A percentile compares a stretch with the other conserved stretches of the same genome.
Conservation (phyloP, 345 rosid species). For the Carallia pectinifolia region DNA sequence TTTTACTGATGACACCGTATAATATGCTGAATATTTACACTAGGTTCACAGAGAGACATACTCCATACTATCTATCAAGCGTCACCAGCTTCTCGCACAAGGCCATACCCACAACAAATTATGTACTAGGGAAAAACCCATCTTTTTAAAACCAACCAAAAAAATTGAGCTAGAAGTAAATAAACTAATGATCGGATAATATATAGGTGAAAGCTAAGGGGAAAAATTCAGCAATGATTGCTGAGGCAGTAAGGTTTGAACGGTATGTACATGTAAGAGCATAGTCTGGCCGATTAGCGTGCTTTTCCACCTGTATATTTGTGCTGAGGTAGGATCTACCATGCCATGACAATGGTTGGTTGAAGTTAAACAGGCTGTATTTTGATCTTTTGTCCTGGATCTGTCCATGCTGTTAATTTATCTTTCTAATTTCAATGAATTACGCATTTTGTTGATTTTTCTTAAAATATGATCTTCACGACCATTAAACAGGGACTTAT, state of each 20-base stretch:
- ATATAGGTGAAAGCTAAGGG: too few relatives aligned
- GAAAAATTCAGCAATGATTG: conserved; percentile 63
- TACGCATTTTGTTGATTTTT: not conserved
- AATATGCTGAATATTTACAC: too few relatives aligned
- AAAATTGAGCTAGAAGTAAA: too few relatives aligned
- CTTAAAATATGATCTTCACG: conserved; percentile 1
- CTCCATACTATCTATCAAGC: too few relatives aligned
- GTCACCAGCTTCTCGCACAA: too few relatives aligned
- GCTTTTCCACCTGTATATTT: not conserved
- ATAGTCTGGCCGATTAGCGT: too few relatives aligned
- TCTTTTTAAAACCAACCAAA: too few relatives aligned
- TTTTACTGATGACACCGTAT: too few relatives aligned
- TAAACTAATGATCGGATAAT: too few relatives aligned
- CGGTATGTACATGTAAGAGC: conserved; percentile 37
- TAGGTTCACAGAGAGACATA: too few relatives aligned
- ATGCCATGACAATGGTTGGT: not conserved
- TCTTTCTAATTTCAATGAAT: not conserved
- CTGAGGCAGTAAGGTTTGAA: conserved; percentile 83
- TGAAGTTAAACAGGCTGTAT: not conserved
- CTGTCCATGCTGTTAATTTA: not conserved
- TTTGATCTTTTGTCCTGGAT: not conserved
- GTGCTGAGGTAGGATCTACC: not conserved
- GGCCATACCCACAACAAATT: too few relatives aligned
- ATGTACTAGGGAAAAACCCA: too few relatives aligned
- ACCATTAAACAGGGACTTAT: conserved; percentile 59